Conservation (phyloP, 345 rosid genomes). For the Fremontodendron californicum region DNA sequence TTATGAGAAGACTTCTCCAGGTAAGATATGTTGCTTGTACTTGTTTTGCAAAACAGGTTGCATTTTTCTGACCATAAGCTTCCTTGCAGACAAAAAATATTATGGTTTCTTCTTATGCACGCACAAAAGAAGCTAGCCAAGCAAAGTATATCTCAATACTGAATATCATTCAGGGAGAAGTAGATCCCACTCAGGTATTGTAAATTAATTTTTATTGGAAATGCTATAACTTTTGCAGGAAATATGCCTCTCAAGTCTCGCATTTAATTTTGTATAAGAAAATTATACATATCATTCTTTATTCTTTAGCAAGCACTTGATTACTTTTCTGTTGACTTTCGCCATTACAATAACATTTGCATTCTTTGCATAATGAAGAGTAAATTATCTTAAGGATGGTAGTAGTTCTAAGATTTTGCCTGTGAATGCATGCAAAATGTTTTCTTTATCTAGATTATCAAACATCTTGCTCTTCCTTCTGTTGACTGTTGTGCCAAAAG, state of each 20-base stretch:
- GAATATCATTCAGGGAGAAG: slow-evolving; percentile 98
- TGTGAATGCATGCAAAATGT: not conserved
- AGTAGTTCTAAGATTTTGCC: not conserved
- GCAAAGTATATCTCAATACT: slow-evolving; percentile 93
- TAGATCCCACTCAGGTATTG: slow-evolving; percentile 94
- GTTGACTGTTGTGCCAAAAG: not conserved
- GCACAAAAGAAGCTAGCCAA: slow-evolving; percentile 97
- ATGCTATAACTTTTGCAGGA: not conserved
- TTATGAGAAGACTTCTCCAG: slow-evolving; percentile 98
- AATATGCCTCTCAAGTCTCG: not conserved
- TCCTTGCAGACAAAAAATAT: slow-evolving; percentile 76
- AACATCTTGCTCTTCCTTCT: not conserved
- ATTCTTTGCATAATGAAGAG: not conserved
- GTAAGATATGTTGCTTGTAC: slow-evolving; percentile 28
- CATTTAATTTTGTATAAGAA: not conserved
- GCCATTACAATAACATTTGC: not conserved
- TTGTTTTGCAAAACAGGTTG: not conserved
- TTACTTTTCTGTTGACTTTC: not conserved
- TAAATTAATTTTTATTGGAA: not conserved
- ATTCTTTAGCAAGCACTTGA: not conserved
- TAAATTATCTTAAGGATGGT: not conserved
- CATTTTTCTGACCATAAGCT: slow-evolving; percentile 12
- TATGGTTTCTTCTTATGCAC: slow-evolving; percentile 97
- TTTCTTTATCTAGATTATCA: not conserved
- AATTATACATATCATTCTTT: not conserved